Evolutionary conservation across 208 protist species (phyloP), one percentile per base, ranked within the genome.

Genomic region (Leishmania tarentolae): DNA sequence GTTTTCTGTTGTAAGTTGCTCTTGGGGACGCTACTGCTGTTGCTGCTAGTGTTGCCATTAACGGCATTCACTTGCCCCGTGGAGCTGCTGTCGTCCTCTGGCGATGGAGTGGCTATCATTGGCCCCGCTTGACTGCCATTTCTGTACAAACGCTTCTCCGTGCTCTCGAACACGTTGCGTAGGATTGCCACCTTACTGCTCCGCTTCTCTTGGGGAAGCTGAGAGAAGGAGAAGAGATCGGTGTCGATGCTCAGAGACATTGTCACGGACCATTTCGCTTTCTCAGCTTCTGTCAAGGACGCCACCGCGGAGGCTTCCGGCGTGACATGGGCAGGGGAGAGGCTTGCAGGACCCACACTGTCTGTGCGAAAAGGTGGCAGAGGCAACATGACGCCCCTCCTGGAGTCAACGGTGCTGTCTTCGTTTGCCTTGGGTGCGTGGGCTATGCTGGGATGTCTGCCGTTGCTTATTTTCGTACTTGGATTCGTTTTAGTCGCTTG

Each of bases 161-260:
- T 47, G 50, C 56, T 47, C 35, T 83, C 74, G 50, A 79, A 79
- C 11, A 78, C 35, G 40, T 69, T 83, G 15, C 75, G 74, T 37
- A 83, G 63, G n/a, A 68, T 79, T 19, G 72, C 75, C 42, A 83
- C 80, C 19, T 4, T 79, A 69, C 66, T 83, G n/a, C 31, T 19
- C 9, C 79, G 65, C 63, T 79, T 75, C 24, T 74, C 63, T 35
- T 42, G n/a, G 37, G 80, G 53, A 35, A 83, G 65, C 59, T 83
- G 37, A 42, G 75, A 74, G 35, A 83, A 83, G 50, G 80, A 83
- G 37, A 82, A 82, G 50, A 75, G 50, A 8, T 56, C 5, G 28
- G 35, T 5, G 74, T 78, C 76, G 44, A 78, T 74, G 53, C 80
- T 79, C 3, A 83, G 74, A 4, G 80, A 83, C 53, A 74, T 59